Percentiles rank a stretch among this genome's conserved stretches.
Conservation (phyloP, 2,329 filamentous ascomycete genomes). For the Colletotrichum cereale region DNA sequence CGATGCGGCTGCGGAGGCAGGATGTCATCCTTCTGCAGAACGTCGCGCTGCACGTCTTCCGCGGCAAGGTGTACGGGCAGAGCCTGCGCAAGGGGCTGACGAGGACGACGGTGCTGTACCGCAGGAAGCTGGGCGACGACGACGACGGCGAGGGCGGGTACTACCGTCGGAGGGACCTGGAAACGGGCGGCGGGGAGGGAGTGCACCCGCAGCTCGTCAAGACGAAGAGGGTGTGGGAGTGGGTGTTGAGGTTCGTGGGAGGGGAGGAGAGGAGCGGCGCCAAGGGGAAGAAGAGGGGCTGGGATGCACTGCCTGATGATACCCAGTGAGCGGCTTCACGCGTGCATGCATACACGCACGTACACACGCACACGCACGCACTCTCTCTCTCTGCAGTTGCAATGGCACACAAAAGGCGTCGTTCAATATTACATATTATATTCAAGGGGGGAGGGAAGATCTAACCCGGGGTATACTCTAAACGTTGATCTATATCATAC, state of each 20-base stretch:
- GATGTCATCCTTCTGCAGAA: slow-evolving; percentile 86
- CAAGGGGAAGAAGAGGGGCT: slow-evolving; percentile 43
- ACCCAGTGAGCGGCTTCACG: slow-evolving; percentile 47
- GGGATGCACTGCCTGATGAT: slow-evolving; percentile 57
- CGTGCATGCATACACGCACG: background rate
- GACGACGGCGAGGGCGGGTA: slow-evolving; percentile 68
- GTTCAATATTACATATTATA: slow-evolving; percentile 20
- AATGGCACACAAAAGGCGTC: background rate
- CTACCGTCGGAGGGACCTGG: slow-evolving; percentile 67
- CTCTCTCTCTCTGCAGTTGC: background rate
- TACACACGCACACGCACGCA: too few species aligned
- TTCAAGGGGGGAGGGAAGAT: slow-evolving; percentile 11
- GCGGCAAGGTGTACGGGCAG: slow-evolving; percentile 84
- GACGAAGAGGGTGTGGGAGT: slow-evolving; percentile 76
- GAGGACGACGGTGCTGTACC: slow-evolving; percentile 75
- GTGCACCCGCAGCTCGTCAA: slow-evolving; percentile 69
- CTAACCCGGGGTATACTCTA: slow-evolving; percentile 33
- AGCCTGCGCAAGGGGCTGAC: slow-evolving; percentile 80
- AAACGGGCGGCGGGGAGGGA: slow-evolving; percentile 40
- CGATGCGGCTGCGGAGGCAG: slow-evolving; percentile 67
- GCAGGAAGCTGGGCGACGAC: slow-evolving; percentile 62
- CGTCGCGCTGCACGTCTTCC: slow-evolving; percentile 82
- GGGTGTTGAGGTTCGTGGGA: slow-evolving; percentile 79
- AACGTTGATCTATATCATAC: background rate
- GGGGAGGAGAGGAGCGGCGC: slow-evolving; percentile 40